A percentile compares a stretch with the other conserved stretches of the same genome.
Evolutionary conservation across 352 stramenopile genomes (phyloP).

Genomic region (Globisporangium iwayamae): DNA sequence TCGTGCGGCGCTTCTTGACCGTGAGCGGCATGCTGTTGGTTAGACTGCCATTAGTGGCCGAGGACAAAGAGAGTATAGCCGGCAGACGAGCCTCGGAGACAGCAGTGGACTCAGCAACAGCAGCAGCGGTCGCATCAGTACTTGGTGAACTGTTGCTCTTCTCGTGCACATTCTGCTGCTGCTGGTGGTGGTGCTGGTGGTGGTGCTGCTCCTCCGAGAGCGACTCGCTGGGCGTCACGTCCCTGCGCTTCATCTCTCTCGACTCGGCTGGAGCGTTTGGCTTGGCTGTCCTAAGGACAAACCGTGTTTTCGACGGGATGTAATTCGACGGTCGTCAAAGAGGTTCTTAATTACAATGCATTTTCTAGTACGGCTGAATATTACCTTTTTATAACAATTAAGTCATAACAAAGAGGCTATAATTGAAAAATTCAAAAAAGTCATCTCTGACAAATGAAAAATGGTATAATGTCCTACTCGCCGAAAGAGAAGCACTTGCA

Average conservation of each 20-base stretch:
- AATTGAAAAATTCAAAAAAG: no score
- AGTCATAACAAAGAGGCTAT: no score
- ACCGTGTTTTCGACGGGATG: no score
- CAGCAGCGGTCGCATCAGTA: not conserved
- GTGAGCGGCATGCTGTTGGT: constrained; percentile 15
- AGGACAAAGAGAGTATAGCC: not conserved
- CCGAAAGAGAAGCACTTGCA: no score
- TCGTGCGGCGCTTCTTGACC: constrained; percentile 79
- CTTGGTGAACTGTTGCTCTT: not conserved
- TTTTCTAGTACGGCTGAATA: no score
- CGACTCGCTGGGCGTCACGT: not conserved
- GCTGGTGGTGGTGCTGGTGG: not conserved
- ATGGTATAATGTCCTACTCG: no score
- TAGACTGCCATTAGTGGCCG: not conserved
- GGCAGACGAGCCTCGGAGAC: not conserved
- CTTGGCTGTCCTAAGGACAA: no score
- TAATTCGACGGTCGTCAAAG: no score
- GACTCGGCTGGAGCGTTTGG: not conserved
- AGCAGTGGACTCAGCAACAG: not conserved
- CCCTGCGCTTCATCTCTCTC: constrained; percentile 12
- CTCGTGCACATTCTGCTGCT: not conserved
- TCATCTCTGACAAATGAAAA: no score
- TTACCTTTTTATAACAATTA: no score
- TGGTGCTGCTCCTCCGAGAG: constrained; percentile 3
- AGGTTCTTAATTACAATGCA: no score